Evolutionary conservation across 2,329 filamentous ascomycete genomes (phyloP).

Genomic region (Fusarium xyrophilum): DNA sequence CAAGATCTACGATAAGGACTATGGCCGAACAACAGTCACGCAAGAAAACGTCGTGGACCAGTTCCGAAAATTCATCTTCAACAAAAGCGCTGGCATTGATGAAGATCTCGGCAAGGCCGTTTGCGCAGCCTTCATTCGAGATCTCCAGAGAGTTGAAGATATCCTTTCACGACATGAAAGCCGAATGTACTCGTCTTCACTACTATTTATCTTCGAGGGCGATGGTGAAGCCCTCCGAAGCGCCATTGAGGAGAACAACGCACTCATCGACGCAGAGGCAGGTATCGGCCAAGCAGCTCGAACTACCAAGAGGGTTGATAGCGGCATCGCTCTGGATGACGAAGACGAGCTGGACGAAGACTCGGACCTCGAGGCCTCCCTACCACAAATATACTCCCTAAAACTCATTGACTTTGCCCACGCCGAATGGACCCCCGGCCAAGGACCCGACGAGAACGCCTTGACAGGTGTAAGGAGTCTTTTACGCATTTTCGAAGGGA

Average conservation of each 20-base stretch:
- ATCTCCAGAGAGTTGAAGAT: constrained; percentile 60
- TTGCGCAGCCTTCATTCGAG: constrained; percentile 59
- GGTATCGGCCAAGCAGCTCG: constrained; percentile 41
- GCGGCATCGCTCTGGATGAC: constrained; percentile 60
- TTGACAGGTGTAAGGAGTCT: constrained; percentile 77
- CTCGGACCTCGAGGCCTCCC: constrained; percentile 52
- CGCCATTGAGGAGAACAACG: constrained; percentile 63
- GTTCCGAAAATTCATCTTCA: constrained; percentile 66
- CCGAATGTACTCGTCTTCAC: constrained; percentile 68
- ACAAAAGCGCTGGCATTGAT: constrained; percentile 64
- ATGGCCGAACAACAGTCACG: constrained; percentile 61
- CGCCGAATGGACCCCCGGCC: constrained; percentile 79
- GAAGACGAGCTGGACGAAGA: constrained; percentile 57
- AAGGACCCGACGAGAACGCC: constrained; percentile 85
- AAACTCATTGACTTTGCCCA: constrained; percentile 98
- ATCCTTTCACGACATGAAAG: constrained; percentile 64
- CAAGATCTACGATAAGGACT: constrained; percentile 68
- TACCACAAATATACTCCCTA: constrained; percentile 75
- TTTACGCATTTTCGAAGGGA: constrained; percentile 71
- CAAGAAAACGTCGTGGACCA: constrained; percentile 61
- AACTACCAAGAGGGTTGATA: constrained; percentile 59
- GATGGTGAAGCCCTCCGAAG: constrained; percentile 61
- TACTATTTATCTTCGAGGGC: constrained; percentile 70
- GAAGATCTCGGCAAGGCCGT: constrained; percentile 63
- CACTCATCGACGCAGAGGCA: constrained; percentile 61